Evolutionary conservation across 306 rosid species (phyloP).

Genomic region (Medicago ruthenica): DNA sequence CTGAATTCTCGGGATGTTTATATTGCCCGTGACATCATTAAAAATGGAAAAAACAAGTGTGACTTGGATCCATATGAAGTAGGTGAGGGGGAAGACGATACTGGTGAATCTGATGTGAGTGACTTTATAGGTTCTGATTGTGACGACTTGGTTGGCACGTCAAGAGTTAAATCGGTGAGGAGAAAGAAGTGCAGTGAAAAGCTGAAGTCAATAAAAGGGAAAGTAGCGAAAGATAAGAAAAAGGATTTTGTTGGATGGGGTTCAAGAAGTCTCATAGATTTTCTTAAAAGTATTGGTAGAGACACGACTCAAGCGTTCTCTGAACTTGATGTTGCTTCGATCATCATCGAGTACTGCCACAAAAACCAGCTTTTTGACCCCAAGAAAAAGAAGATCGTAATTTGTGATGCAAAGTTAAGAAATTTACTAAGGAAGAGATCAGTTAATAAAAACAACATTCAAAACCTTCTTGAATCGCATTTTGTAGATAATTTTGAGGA

Average conservation of each 20-base stretch:
- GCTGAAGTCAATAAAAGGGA: slow-evolving; percentile 43
- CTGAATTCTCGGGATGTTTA: slow-evolving; percentile 48
- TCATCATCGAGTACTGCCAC: slow-evolving; percentile 62
- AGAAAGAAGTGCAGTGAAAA: slow-evolving; percentile 42
- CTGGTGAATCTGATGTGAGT: slow-evolving; percentile 52
- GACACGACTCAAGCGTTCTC: slow-evolving; percentile 54
- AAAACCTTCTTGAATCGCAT: slow-evolving; percentile 62
- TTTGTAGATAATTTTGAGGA: slow-evolving; percentile 66
- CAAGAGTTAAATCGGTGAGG: slow-evolving; percentile 34
- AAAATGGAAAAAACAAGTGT: slow-evolving; percentile 46
- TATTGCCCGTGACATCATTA: slow-evolving; percentile 47
- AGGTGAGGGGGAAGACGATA: slow-evolving; percentile 43
- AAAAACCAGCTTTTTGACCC: slow-evolving; percentile 71
- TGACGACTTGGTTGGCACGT: slow-evolving; percentile 52
- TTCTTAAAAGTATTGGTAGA: slow-evolving; percentile 59
- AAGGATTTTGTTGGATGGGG: slow-evolving; percentile 79
- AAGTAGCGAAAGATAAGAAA: slow-evolving; percentile 50
- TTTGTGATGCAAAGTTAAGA: slow-evolving; percentile 60
- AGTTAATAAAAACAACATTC: slow-evolving; percentile 54
- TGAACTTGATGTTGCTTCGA: slow-evolving; percentile 62
- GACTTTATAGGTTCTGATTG: slow-evolving; percentile 51
- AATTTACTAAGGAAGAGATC: slow-evolving; percentile 61
- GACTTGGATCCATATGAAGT: slow-evolving; percentile 44
- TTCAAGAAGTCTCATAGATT: slow-evolving; percentile 60
- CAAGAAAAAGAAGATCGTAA: slow-evolving; percentile 58